Evolutionary conservation across 208 protist species (phyloP).

Genomic region (Acanthamoeba triangularis): DNA sequence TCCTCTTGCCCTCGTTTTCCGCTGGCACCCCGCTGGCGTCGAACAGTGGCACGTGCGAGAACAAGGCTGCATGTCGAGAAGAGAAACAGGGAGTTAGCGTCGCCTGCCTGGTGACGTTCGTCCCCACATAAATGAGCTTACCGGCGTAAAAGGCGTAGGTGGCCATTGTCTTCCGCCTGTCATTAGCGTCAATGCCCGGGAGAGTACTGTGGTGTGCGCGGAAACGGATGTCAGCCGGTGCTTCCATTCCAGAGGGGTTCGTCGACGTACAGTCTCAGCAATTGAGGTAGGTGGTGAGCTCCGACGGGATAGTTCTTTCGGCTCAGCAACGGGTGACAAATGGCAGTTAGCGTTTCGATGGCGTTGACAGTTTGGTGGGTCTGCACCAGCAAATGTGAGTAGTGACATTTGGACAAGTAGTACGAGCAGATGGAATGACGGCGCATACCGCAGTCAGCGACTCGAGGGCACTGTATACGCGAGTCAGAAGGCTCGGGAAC

Average conservation of each 20-base stretch:
- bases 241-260: background rate
- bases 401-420: background rate
- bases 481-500: background rate
- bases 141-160: constrained; percentile 56
- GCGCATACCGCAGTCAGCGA: constrained; percentile 36
- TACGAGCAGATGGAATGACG: background rate
- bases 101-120: background rate
- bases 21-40: background rate
- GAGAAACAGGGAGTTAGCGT: background rate
- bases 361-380: constrained; percentile 67
- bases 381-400: background rate
- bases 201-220: constrained; percentile 3
- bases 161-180: constrained; percentile 56
- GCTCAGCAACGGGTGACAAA: constrained; percentile 41
- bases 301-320: constrained; percentile 56
- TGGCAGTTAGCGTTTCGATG: constrained; percentile 18
- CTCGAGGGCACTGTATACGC: constrained; percentile 39
- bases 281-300: background rate
- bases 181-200: constrained; percentile 60
- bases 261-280: constrained; percentile 48
- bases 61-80: background rate
- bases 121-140: background rate
- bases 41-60: constrained; percentile 43
- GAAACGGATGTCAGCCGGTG: background rate
- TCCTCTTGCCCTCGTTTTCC: background rate